Percentiles rank a stretch among this genome's conserved stretches.
These are phyloP conservation scores for Tetradesmus lagerheimii DNA, from an alignment of 139 green algal species.

Conservation along the genomic window DNA sequence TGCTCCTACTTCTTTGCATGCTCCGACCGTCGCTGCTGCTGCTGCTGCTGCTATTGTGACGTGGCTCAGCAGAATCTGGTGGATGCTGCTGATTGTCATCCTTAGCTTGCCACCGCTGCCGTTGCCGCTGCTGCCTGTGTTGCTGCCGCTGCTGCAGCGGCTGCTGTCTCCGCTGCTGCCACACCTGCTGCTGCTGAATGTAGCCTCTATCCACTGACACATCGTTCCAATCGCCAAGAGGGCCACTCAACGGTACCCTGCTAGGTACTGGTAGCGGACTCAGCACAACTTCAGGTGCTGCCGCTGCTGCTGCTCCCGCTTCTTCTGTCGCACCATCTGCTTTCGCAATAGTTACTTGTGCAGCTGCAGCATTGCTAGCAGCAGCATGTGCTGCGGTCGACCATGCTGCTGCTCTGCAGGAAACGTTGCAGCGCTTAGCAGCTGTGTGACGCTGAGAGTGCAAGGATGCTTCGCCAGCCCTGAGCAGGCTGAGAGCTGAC, in stretches of 20 bases:
- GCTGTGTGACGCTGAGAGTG: background rate
- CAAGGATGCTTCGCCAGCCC: background rate
- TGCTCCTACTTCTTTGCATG: background rate
- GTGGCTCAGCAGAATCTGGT: background rate
- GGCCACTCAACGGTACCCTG: background rate
- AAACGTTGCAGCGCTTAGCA: background rate
- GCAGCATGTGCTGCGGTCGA: background rate
- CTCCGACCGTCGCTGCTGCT: background rate
- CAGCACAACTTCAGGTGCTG: background rate
- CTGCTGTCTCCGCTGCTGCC: background rate
- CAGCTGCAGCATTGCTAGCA: background rate
- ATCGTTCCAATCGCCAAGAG: background rate
- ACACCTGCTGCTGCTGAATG: background rate
- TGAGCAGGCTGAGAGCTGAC: background rate
- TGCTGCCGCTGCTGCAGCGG: background rate
- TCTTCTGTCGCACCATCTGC: background rate
- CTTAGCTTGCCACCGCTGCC: background rate
- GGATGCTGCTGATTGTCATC: background rate
- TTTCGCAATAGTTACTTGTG: background rate
- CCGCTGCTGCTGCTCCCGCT: background rate
- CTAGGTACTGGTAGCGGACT: background rate
- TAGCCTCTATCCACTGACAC: background rate
- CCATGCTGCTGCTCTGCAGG: background rate
- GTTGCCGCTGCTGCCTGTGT: constrained; percentile 12
- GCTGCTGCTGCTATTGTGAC: background rate